These are phyloP conservation scores for Picea mariana DNA, from an alignment of 83 land plant genomes.

Conservation along the genomic window DNA sequence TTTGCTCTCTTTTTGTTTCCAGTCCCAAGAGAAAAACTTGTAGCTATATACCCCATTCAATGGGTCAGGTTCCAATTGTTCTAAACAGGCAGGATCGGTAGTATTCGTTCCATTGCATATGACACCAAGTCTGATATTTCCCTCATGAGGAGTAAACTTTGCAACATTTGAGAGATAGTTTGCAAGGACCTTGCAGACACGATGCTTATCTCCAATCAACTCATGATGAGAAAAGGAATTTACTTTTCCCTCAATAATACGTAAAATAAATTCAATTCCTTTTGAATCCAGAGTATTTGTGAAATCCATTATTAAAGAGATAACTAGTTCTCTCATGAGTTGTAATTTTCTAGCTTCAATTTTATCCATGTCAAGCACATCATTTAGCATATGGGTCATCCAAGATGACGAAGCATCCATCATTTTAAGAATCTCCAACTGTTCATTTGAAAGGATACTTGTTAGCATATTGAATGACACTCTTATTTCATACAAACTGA, in stretches of 20 bases:
- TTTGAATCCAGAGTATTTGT: conserved; percentile 27
- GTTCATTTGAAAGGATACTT: conserved; percentile 12
- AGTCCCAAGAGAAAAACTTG: background rate
- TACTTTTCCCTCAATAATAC: background rate
- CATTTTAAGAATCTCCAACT: conserved; percentile 30
- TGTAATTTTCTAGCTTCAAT: conserved; percentile 34
- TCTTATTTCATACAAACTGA: too few relatives aligned
- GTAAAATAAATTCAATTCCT: conserved; percentile 24
- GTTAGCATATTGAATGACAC: conserved; percentile 2
- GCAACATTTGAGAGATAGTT: conserved; percentile 38
- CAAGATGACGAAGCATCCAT: conserved; percentile 32
- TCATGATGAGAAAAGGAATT: conserved; percentile 20
- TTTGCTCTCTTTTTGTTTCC: background rate
- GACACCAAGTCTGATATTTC: conserved; percentile 20
- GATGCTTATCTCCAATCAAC: conserved; percentile 21
- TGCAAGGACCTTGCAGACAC: conserved; percentile 30
- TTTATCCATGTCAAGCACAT: conserved; percentile 39
- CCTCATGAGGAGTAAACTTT: conserved; percentile 32
- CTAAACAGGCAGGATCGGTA: background rate
- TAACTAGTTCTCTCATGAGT: conserved; percentile 31
- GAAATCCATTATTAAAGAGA: conserved; percentile 26
- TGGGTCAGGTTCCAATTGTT: background rate
- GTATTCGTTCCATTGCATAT: conserved; percentile 20
- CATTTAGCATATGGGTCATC: conserved; percentile 28
- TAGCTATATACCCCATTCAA: background rate